Base-by-base conservation (phyloP, 1,284 basidiomycete species). In the Ustilago xerochloae region DNA sequence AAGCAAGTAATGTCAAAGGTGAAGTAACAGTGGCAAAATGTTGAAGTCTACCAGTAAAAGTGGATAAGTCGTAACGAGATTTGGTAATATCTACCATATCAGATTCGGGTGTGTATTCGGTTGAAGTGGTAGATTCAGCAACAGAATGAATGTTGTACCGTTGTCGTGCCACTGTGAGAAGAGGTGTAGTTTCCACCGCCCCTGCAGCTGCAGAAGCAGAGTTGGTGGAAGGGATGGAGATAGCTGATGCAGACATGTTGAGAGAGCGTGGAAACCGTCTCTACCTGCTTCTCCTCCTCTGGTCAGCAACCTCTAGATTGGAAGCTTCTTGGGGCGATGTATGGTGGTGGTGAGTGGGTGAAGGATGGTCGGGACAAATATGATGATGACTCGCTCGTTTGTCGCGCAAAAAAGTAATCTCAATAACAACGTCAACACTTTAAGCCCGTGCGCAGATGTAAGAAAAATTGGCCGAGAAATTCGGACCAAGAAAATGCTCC, bases 11-110 rank as follows among this genome's bases (percentile, higher is more conserved):
- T 6, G 88, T 88, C 16, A 88, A 77, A 0, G 87, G 88, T 2
- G 87, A 87, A 0, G 87, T 88, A 45, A 86, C 86, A 5, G 83
- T 84, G 73, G 87, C 86, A 75, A 88, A 88, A 77, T 88, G 87
- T 8, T 78, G 60, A 7, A 88, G 77, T 22, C 88, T 85, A n/a
- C 88, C 88, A 20, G 38, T 60, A 43, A 78, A 78, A 10, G 74
- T 78, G 15, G 62, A 45, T 3, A 77, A 49, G 38, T 78, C 75
- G 55, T 70, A 78, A 0, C 69, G 63, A 36, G 56, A 49, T 20
- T 77, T 77, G 29, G 65, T 69, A 32, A 77, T 77, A 41, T 77
- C 74, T 9, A 74, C 59, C 45, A 57, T 46, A 15, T 62, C 62
- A 2, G 47, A 32, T 18, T 51, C 45, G 13, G 50, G 36, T 13